phyloP scores from a whole-genome alignment of 495 filamentous ascomycete species.

The Thermothielavioides terrestris region DNA sequence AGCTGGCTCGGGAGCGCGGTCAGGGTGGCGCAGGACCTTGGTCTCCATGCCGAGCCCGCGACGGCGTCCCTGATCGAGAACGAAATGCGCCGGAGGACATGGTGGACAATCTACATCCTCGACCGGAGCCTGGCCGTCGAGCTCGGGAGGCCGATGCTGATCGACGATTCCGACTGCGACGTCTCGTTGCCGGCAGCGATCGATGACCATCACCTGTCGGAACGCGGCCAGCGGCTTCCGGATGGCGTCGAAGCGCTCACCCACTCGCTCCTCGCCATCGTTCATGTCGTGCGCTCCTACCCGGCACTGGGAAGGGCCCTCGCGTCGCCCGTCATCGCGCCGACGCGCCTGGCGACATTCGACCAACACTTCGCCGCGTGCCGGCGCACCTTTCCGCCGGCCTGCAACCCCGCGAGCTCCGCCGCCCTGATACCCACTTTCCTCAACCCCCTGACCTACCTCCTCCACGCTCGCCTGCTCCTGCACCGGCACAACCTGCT shows the following conservation, averaged over 20 bases:
- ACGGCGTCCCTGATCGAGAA: conserved; percentile 67
- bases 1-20: conserved; percentile 82
- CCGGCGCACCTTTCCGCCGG: conserved; percentile 61
- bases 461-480: conserved; percentile 74
- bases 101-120: conserved; percentile 92
- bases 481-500: conserved; percentile 90
- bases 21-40: conserved; percentile 78
- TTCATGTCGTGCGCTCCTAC: conserved; percentile 78
- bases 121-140: conserved; percentile 79
- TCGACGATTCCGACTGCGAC: conserved; percentile 87
- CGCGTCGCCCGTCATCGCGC: conserved; percentile 56
- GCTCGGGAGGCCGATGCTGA: conserved; percentile 70
- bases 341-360: conserved; percentile 64
- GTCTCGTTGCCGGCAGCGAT: conserved; percentile 67
- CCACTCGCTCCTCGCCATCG: conserved; percentile 64
- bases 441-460: conserved; percentile 62
- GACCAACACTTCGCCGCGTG: conserved; percentile 74
- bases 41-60: conserved; percentile 68
- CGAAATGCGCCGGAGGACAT: conserved; percentile 83
- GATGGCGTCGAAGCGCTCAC: conserved; percentile 43
- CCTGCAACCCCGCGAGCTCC: conserved; percentile 56
- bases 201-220: conserved; percentile 72
- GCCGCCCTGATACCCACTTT: conserved; percentile 63
- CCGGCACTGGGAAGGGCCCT: conserved; percentile 67
- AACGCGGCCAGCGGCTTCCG: conserved; percentile 47